Evolutionary conservation across 331 rosid species (phyloP).

Genomic region (Pyracantha coccinea): DNA sequence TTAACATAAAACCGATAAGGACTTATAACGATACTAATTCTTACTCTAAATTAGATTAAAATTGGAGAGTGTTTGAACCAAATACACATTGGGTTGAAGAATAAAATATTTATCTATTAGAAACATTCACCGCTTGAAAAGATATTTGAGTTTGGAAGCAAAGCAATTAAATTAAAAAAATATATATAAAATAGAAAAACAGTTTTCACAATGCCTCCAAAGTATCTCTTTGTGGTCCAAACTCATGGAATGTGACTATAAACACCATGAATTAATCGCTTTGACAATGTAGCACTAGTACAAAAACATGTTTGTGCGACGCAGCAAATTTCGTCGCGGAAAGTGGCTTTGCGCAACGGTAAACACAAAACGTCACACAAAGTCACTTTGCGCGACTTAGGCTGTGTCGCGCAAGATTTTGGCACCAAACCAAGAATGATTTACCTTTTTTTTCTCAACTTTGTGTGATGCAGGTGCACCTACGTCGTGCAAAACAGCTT

Average conservation of each 20-base stretch:
- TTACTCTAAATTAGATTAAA: background rate
- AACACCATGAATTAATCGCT: background rate
- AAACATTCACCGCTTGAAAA: background rate
- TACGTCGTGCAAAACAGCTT: no score
- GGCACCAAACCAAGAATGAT: no score
- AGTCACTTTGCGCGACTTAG: no score
- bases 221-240: background rate
- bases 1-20: background rate
- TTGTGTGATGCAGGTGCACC: no score
- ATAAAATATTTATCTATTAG: background rate
- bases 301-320: no score
- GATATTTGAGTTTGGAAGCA: background rate
- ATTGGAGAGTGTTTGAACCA: background rate
- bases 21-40: no score
- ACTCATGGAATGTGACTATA: background rate
- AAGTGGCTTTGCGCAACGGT: no score
- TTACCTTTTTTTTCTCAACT: no score
- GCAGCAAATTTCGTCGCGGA: no score
- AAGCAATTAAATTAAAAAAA: background rate
- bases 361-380: no score
- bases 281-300: slow-evolving; percentile 1
- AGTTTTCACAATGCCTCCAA: background rate
- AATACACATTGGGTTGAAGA: background rate
- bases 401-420: no score
- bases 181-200: background rate